These are phyloP conservation scores for Colletotrichum orbiculare DNA, from an alignment of 2,329 filamentous ascomycete genomes.

Conservation along the genomic window DNA sequence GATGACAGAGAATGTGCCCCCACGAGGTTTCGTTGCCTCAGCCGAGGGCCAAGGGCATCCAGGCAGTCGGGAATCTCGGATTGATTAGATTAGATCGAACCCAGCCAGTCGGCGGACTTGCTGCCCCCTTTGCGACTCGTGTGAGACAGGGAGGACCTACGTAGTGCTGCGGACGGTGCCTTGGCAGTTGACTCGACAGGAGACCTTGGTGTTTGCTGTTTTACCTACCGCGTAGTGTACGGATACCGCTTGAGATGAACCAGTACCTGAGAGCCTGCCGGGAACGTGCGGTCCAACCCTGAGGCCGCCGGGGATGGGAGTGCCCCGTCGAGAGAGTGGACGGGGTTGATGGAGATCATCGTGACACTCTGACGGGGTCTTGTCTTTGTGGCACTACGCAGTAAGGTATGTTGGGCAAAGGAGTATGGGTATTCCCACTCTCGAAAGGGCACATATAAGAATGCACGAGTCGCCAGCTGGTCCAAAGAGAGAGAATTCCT, in stretches of 20 bases:
- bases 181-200: slow-evolving; percentile 16
- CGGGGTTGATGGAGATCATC: slow-evolving; percentile 19
- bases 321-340: slow-evolving; percentile 15
- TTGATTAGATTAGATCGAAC: slow-evolving; percentile 35
- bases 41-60: slow-evolving; percentile 16
- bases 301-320: slow-evolving; percentile 23
- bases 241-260: slow-evolving; percentile 23
- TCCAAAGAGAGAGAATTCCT: neutral
- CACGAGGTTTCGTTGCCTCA: slow-evolving; percentile 10
- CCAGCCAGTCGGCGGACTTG: slow-evolving; percentile 4
- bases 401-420: no score
- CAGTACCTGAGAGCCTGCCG: slow-evolving; percentile 2
- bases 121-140: slow-evolving; percentile 10
- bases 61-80: slow-evolving; percentile 17
- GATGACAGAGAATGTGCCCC: slow-evolving; percentile 16
- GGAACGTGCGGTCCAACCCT: slow-evolving; percentile 19
- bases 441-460: slow-evolving; percentile 9
- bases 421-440: neutral
- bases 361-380: slow-evolving; percentile 1
- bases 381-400: neutral
- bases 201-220: slow-evolving; percentile 17
- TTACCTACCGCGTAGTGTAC: neutral
- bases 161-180: neutral
- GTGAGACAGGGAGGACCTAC: neutral
- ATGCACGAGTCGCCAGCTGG: neutral